These are phyloP conservation scores for Bryum argenteum DNA, from an alignment of 225 moss, liverwort and hornwort species.

Conservation along the genomic window DNA sequence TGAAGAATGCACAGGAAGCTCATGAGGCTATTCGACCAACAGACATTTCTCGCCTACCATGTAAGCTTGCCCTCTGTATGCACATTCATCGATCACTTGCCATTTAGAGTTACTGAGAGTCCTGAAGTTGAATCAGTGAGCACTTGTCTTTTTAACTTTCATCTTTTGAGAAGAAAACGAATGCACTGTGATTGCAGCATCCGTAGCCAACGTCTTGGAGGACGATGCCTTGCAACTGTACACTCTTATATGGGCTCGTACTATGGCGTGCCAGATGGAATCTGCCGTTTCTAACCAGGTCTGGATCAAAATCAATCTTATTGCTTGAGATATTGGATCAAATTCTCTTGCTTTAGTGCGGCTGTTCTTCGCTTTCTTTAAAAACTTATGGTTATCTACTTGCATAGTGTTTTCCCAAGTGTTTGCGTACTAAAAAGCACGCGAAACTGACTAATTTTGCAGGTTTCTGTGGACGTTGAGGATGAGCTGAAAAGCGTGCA, in stretches of 20 bases:
- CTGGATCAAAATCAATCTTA: slow-evolving; percentile 12
- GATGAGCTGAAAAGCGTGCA: slow-evolving; percentile 66
- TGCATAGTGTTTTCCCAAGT: neutral
- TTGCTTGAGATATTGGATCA: neutral
- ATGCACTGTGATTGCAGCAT: slow-evolving; percentile 57
- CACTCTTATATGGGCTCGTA: slow-evolving; percentile 85
- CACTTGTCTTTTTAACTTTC: neutral
- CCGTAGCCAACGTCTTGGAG: slow-evolving; percentile 71
- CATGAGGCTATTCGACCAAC: slow-evolving; percentile 99
- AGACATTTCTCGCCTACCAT: slow-evolving; percentile 75
- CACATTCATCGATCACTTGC: slow-evolving; percentile 1
- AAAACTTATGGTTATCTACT: neutral
- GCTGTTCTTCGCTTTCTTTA: slow-evolving; percentile 1
- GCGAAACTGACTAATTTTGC: slow-evolving; percentile 19
- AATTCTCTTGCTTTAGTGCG: neutral
- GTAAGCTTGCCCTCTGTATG: slow-evolving; percentile 41
- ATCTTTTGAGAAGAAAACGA: neutral
- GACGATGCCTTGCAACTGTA: slow-evolving; percentile 89
- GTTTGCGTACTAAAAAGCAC: too few relatives aligned
- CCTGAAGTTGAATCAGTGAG: neutral
- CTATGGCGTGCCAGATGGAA: slow-evolving; percentile 88
- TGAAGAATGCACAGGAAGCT: slow-evolving; percentile 97
- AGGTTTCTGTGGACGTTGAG: slow-evolving; percentile 77
- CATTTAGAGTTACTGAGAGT: neutral
- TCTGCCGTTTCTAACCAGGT: slow-evolving; percentile 76